Base-by-base conservation (phyloP, 805 yeast genomes). In the Schwanniomyces occidentalis region DNA sequence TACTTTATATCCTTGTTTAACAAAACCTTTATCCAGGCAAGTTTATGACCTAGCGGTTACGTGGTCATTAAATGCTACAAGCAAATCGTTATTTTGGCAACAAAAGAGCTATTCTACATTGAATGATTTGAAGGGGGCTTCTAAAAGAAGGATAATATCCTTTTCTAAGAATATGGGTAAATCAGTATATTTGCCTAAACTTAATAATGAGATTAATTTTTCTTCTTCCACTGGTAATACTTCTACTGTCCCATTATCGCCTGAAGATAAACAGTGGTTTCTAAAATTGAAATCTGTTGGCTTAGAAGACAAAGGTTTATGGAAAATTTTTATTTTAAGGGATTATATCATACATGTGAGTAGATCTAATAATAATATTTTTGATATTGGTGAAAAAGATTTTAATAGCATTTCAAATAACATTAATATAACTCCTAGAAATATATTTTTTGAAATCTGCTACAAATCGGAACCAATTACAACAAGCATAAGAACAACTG, bases 71-170 rank as follows among this genome's bases (percentile, higher is more conserved):
- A 75, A 76, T 38, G 75, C 83, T 1, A 72, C 67, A 1, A 71
- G 34, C 6, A 77, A 78, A 26, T 77, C 95, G 0, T 58, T 82
- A n/a, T 90, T 91, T 50, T 90, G 97, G 97, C 76, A 81, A 42
- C 75, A 69, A 42, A 43, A 49, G 23, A 44, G 42, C 20, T 44
- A 51, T 8, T 45, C 60, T 5, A 35, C 47, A 2, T 25, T 44
- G n/a, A 42, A 34, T 24, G 45, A 42, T 14, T 24, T 42, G 10
- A 40, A 43, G 28, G 45, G 53, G 12, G 42, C 50, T 20, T 18
- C 41, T 17, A 37, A 33, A 10, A 45, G 38, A 21, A 52, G 46
- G 27, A 38, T 56, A 2, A 49, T 63, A 2, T 40, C 63, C 0
- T 59, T 51, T 33, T 46, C 66, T 12, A 61, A 62, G 29, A 58